A percentile compares a stretch with the other conserved stretches of the same genome.
Evolutionary conservation across 148 eudicot genomes (phyloP).

Genomic region (Polygonum maritimum): DNA sequence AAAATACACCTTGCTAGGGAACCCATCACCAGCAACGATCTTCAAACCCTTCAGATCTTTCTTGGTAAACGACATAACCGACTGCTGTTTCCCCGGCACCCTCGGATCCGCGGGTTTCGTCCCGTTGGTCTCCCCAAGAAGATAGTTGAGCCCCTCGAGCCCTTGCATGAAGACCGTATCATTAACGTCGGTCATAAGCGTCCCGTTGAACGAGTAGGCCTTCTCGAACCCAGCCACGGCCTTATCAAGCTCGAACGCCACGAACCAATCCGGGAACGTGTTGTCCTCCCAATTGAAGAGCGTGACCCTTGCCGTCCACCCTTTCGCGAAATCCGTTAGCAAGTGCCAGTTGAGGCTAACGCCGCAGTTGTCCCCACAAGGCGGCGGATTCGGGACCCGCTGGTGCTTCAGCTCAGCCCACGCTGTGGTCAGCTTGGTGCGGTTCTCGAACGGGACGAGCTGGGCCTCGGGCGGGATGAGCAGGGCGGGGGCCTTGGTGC

Average conservation of each 20-base stretch:
- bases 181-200: slow-evolving; percentile 19
- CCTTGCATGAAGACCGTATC: slow-evolving; percentile 47
- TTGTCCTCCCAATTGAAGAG: slow-evolving; percentile 62
- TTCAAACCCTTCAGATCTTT: slow-evolving; percentile 18
- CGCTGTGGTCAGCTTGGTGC: slow-evolving; percentile 42
- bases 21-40: slow-evolving; percentile 37
- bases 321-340: slow-evolving; percentile 40
- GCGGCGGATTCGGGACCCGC: slow-evolving; percentile 53
- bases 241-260: slow-evolving; percentile 32
- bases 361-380: slow-evolving; percentile 87
- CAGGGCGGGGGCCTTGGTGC: slow-evolving; percentile 60
- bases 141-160: slow-evolving; percentile 28
- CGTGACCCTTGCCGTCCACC: slow-evolving; percentile 65
- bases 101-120: slow-evolving; percentile 27
- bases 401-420: slow-evolving; percentile 72
- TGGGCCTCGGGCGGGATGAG: slow-evolving; percentile 85
- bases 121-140: slow-evolving; percentile 37
- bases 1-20: slow-evolving; percentile 39
- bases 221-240: slow-evolving; percentile 36
- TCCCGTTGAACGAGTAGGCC: slow-evolving; percentile 49
- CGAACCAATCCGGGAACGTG: slow-evolving; percentile 54
- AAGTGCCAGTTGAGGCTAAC: slow-evolving; percentile 85
- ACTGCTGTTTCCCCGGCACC: slow-evolving; percentile 61
- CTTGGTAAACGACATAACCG: slow-evolving; percentile 51
- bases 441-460: slow-evolving; percentile 79